Conservation (phyloP, 768 basidiomycete genomes). For the Coprinopsis cinerea region DNA sequence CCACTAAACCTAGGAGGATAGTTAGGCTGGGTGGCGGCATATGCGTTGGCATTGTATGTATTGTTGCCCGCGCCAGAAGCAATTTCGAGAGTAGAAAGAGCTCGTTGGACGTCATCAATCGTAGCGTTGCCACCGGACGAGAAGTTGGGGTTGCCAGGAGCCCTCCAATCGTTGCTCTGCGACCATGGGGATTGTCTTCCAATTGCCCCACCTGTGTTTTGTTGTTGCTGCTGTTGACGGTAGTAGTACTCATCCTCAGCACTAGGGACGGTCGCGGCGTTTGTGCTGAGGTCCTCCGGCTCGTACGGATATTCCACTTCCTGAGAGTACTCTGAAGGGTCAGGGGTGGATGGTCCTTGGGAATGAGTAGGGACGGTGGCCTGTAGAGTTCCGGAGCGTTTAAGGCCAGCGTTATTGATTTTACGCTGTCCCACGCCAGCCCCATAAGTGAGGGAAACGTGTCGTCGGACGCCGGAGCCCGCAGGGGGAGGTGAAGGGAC, state of each 20-base stretch:
- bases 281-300: slow-evolving; percentile 30
- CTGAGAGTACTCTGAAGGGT: slow-evolving; percentile 32
- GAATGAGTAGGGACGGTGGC: slow-evolving; percentile 38
- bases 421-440: slow-evolving; percentile 50
- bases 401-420: slow-evolving; percentile 46
- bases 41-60: slow-evolving; percentile 13
- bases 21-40: slow-evolving; percentile 22
- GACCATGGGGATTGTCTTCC: slow-evolving; percentile 67
- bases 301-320: slow-evolving; percentile 49
- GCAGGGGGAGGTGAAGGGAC: slow-evolving; percentile 68
- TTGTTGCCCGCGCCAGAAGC: slow-evolving; percentile 26
- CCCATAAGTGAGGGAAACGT: slow-evolving; percentile 74
- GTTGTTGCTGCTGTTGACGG: slow-evolving; percentile 40
- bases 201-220: slow-evolving; percentile 46
- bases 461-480: slow-evolving; percentile 68
- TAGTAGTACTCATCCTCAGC: slow-evolving; percentile 49
- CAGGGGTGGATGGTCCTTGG: slow-evolving; percentile 35
- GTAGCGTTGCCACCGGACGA: slow-evolving; percentile 32
- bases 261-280: not conserved
- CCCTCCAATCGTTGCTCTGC: slow-evolving; percentile 56
- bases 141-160: slow-evolving; percentile 23
- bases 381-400: slow-evolving; percentile 73
- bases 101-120: slow-evolving; percentile 75
- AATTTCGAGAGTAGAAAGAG: slow-evolving; percentile 65
- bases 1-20: slow-evolving; percentile 64